A percentile compares a stretch with the other conserved stretches of the same genome.
phyloP scores from a whole-genome alignment of 1,139 yeast species.

The Groenewaldozyma sp. region DNA sequence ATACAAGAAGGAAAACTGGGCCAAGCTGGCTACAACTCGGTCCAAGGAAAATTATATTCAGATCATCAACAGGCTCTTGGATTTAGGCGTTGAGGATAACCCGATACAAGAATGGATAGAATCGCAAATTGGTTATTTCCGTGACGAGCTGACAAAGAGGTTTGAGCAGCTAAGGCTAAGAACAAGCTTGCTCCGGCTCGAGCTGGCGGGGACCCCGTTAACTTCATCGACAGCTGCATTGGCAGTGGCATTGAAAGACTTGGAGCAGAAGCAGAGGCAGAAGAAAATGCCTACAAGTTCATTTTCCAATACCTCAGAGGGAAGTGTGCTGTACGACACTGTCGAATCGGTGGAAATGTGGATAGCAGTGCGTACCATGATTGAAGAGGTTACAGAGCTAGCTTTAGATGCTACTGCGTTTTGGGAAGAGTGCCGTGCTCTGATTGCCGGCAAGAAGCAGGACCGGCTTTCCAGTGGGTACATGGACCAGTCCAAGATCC shows the following conservation, averaged over 20 bases:
- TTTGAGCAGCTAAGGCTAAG: constrained; percentile 30
- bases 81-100: constrained; percentile 49
- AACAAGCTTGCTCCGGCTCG: constrained; percentile 27
- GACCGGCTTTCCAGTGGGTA: constrained; percentile 35
- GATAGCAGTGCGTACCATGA: constrained; percentile 39
- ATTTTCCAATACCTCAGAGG: not conserved
- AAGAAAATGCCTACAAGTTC: constrained; percentile 7
- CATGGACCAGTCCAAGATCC: constrained; percentile 33
- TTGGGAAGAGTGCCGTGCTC: constrained; percentile 40
- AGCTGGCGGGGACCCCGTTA: constrained; percentile 22
- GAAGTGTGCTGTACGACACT: constrained; percentile 28
- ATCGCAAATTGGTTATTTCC: constrained; percentile 36
- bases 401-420: constrained; percentile 33
- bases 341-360: constrained; percentile 46
- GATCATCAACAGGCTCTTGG: constrained; percentile 49
- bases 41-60: constrained; percentile 43
- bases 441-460: constrained; percentile 39
- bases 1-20: constrained; percentile 58
- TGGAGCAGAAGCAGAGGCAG: not conserved
- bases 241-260: constrained; percentile 13
- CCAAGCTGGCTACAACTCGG: constrained; percentile 39
- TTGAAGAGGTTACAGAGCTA: constrained; percentile 33
- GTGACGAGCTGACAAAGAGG: constrained; percentile 32
- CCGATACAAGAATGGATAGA: constrained; percentile 59
- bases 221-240: constrained; percentile 13